Conservation (phyloP, 306 rosid genomes). For the Dicorynia guianensis region DNA sequence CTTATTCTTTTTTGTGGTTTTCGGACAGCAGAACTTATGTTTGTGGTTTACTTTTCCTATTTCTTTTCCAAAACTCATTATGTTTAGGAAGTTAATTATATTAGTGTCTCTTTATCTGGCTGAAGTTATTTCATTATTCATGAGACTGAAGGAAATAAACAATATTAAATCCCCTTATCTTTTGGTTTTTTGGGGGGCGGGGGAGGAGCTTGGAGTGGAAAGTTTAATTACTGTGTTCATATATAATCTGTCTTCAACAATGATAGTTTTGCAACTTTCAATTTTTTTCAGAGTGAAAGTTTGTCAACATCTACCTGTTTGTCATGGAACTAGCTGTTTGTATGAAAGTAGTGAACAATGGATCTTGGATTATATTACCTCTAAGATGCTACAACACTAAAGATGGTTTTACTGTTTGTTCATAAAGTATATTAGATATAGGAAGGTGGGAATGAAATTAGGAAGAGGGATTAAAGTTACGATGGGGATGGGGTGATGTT, state of each 20-base stretch:
- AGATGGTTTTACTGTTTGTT: not conserved
- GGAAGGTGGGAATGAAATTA: too few relatives aligned
- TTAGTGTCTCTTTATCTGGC: not conserved
- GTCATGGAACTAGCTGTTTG: not conserved
- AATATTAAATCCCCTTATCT: not conserved
- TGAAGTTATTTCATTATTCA: not conserved
- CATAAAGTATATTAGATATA: not conserved
- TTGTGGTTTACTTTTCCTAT: conserved; percentile 6
- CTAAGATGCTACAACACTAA: not conserved
- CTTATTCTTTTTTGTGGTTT: conserved; percentile 23
- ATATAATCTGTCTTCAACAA: too few relatives aligned
- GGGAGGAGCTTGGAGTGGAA: too few relatives aligned
- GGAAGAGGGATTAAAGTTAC: too few relatives aligned
- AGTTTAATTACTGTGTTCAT: too few relatives aligned
- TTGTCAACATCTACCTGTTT: not conserved
- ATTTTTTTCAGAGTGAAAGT: not conserved
- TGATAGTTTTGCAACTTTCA: too few relatives aligned
- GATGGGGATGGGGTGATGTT: not conserved
- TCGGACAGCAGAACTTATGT: not conserved
- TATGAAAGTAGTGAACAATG: not conserved
- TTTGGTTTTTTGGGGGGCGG: too few relatives aligned
- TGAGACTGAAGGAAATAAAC: not conserved
- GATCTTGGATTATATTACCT: not conserved
- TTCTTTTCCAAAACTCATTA: not conserved
- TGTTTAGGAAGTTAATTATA: not conserved